Evolutionary conservation across 495 filamentous ascomycete genomes (phyloP), one percentile per base, ranked within the genome.

Genomic region (Friedmanniomyces endolithicus): DNA sequence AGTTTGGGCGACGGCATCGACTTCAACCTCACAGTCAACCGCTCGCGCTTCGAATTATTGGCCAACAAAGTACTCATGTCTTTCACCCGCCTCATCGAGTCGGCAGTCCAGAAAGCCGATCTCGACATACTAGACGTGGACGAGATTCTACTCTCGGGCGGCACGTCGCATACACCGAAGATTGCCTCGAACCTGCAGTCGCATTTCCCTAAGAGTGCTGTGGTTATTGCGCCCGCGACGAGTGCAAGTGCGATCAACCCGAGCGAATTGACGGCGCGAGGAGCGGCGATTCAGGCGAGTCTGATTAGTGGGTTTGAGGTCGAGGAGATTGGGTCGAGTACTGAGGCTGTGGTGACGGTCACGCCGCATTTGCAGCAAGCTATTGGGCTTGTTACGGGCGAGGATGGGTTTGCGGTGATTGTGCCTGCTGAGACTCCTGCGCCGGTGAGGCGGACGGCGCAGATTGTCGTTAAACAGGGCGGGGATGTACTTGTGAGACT

Each of bases 251-350:
- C 92, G 55, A 78, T 98, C 72, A 96, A 96, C 78, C 92, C 92
- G 25, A 90, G 86, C 16, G 90, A 96, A 68, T 78, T 96, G 44
- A 74, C 84, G 56, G 86, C 87, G 48, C 79, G 92, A 53, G 92
- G 92, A 63, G 92, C 94, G 56, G 90, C 92, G 31, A 87, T 97
- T 64, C 92, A 98, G 74, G 92, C 92, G 17, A 89, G 84, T 47
- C 72, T 98, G 47, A 86, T 98, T 65, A 80, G 86, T 65, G 89
- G 90, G 66, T 97, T 92, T 68, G 92, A 97, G 50, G 72, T 77
- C 52, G 87, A 89, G 51, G 94, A 98, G 66, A 94, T 98, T 60
- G 86, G 90, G 65, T 88, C 96, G 71, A 94, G 87, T 11, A 94
- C 88, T 39, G 92, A 98, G 75, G 87, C 92, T 34, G 85, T 87